Conservation (phyloP, 495 filamentous ascomycete genomes). For the Aspergillus carlsbadensis region DNA sequence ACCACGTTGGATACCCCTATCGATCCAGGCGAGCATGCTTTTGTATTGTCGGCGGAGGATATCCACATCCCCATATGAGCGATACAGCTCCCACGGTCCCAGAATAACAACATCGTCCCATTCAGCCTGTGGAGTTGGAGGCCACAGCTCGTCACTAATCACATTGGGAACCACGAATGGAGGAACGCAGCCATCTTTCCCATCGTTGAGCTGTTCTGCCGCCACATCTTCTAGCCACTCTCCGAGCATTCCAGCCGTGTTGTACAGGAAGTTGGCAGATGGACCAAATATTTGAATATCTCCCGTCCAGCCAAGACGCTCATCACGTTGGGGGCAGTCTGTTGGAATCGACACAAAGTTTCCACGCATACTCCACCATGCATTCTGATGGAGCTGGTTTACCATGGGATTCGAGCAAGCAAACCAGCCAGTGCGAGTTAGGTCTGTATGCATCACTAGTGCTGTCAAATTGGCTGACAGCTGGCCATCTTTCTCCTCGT, state of each 20-base stretch:
- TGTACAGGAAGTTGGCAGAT: constrained; percentile 51
- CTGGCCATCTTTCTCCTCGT: constrained; percentile 7
- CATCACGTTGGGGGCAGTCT: constrained; percentile 58
- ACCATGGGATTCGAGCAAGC: constrained; percentile 46
- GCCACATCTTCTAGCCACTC: constrained; percentile 50
- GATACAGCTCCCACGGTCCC: constrained; percentile 47
- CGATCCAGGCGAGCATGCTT: constrained; percentile 50
- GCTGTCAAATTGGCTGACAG: constrained; percentile 32
- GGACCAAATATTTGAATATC: constrained; percentile 54
- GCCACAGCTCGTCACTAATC: constrained; percentile 23
- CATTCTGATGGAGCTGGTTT: constrained; percentile 52
- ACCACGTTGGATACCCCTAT: constrained; percentile 43
- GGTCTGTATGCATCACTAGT: constrained; percentile 51
- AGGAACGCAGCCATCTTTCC: constrained; percentile 11
- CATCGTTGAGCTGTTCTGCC: constrained; percentile 34
- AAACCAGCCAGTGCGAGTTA: constrained; percentile 47
- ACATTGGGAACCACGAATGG: constrained; percentile 45
- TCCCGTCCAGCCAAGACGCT: constrained; percentile 59
- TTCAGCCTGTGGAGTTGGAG: constrained; percentile 33
- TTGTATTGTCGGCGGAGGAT: constrained; percentile 42
- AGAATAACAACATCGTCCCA: constrained; percentile 53
- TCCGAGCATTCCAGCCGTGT: constrained; percentile 48
- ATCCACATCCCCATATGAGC: constrained; percentile 39
- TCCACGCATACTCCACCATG: constrained; percentile 54
- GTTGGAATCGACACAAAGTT: constrained; percentile 57